Conservation (phyloP, 306 rosid genomes). For the Cucumis sativus region Cucumber_9930_V3 NC_026656.2:5963001-5963500, state of each 20-base stretch:
- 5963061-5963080: background rate
- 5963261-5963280: conserved; percentile 2
- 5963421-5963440: conserved; percentile 55
- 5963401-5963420: conserved; percentile 82
- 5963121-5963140: background rate
- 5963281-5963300: background rate
- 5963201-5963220: conserved; percentile 80
- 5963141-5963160: background rate
- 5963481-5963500: conserved; percentile 58
- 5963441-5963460: conserved; percentile 59
- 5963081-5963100: background rate
- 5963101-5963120: background rate
- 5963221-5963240: conserved; percentile 89
- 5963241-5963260: conserved; percentile 59
- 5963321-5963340: background rate
- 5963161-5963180: background rate
- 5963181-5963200: conserved; percentile 41
- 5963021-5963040: background rate
- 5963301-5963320: background rate
- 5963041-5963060: background rate
- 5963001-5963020: conserved; percentile 6
- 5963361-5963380: conserved; percentile 97
- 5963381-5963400: conserved; percentile 90
- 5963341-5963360: conserved; percentile 6
- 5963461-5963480: conserved; percentile 70